Conservation (phyloP, 164 flowering plant genomes). For the Akebia trifoliata region DNA sequence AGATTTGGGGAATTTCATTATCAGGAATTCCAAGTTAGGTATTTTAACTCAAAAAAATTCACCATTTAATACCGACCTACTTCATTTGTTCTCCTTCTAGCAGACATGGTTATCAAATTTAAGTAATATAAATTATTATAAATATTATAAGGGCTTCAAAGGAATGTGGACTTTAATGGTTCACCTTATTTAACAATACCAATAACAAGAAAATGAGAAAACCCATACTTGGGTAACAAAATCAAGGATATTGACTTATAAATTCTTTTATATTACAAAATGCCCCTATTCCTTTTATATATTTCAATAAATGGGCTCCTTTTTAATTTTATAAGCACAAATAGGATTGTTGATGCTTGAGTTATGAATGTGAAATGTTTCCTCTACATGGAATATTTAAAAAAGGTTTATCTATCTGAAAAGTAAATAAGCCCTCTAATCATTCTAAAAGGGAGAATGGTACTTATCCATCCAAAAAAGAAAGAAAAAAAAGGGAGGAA, state of each 20-base stretch:
- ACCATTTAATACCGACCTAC: conserved; percentile 31
- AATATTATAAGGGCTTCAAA: conserved; percentile 6
- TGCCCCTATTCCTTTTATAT: no score
- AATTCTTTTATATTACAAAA: not conserved
- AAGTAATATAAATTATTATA: conserved; percentile 16
- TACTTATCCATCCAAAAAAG: no score
- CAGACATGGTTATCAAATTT: conserved; percentile 39
- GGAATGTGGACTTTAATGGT: not conserved
- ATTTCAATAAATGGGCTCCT: no score
- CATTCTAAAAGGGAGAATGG: no score
- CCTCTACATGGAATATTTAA: no score
- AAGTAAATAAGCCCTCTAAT: no score
- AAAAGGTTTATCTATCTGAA: no score
- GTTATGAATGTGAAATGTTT: no score
- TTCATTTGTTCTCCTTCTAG: conserved; percentile 31
- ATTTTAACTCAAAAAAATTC: conserved; percentile 39
- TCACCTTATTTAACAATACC: conserved; percentile 11
- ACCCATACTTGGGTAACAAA: conserved; percentile 29
- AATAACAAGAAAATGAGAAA: conserved; percentile 36
- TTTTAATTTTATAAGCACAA: no score
- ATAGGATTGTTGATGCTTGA: no score
- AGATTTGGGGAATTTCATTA: conserved; percentile 51
- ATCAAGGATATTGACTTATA: conserved; percentile 28
- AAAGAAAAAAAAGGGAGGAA: no score
- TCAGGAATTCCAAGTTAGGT: conserved; percentile 49